Conservation (phyloP, 768 basidiomycete species). For the Lactifluus volemus region DNA sequence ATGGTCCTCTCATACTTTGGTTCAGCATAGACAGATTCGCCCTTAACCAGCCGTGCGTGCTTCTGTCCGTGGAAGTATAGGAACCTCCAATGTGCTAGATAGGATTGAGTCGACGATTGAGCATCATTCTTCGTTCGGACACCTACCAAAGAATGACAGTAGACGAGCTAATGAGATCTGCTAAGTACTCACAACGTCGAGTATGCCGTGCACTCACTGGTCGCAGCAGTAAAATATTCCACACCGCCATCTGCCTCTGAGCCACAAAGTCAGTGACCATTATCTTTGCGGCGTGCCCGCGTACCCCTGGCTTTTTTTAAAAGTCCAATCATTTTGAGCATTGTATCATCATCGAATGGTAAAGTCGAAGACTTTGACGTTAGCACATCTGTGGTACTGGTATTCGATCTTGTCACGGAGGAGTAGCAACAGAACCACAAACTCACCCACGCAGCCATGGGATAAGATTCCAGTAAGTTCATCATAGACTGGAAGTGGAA, state of each 20-base stretch:
- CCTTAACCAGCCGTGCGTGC: conserved; percentile 1
- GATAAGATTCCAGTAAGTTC: conserved; percentile 31
- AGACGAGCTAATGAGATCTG: background rate
- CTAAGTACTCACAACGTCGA: background rate
- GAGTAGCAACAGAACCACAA: background rate
- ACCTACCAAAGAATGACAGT: conserved; percentile 8
- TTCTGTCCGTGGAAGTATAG: conserved; percentile 12
- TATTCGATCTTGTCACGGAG: background rate
- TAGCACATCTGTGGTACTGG: background rate
- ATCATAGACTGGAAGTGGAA: conserved; percentile 20
- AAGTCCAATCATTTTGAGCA: conserved; percentile 6
- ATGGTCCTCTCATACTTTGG: background rate
- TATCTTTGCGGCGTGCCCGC: background rate
- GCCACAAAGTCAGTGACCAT: background rate
- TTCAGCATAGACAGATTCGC: background rate
- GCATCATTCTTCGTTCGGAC: too few relatives aligned
- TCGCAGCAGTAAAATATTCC: background rate
- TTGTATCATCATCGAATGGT: conserved; percentile 5
- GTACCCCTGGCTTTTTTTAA: conserved; percentile 6
- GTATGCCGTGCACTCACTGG: background rate
- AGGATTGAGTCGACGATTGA: background rate
- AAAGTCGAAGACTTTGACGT: conserved; percentile 12
- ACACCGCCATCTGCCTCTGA: background rate
- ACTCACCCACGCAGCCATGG: conserved; percentile 33
- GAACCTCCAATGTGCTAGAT: conserved; percentile 12